Evolutionary conservation across 441 rosid species (phyloP), one percentile per base, ranked within the genome.

Genomic region (Corymbia calophylla): DNA sequence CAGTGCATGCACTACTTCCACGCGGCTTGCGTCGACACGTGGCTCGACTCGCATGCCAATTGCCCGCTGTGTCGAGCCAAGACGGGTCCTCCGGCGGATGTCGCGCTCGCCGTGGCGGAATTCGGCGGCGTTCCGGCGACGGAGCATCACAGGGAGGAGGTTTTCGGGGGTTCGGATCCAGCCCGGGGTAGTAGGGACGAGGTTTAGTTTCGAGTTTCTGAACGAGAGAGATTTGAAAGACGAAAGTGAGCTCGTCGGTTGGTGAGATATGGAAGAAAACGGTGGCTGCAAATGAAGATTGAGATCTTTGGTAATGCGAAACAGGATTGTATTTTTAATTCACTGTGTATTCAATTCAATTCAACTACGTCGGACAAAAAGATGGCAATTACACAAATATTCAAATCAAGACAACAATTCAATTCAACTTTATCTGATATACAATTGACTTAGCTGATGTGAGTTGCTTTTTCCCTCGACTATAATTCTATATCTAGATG

Each of bases 31-130:
- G 92, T 95, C 17, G 94, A 95, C 87, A 88, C 86, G 90, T 94
- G 97, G 96, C 90, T 94, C 9, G 64, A 56, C 53, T 93, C 92
- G 18, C 96, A 93, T 58, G 86, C 94, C 7, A 94, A 87, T 90
- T 95, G 96, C 90, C 96, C 97, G 4, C 94, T 94, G 44, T 94
- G 95, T 88, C 93, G 97, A n/a, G 91, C 94, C 25, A 70, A 86
- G 32, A 68, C 93, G 9, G 16, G 14, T 9, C 87, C 91, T 21
- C 89, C 87, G 8, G 84, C 73, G 4, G 89, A 51, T 8, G 35
- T 86, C 8, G 91, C 53, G 27, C 8, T 89, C 44, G 25, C 91
- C 3, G 5, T 91, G 90, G 89, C 90, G 49, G 90, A 90, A 60
- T 62, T 87, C 4, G 87, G 58, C 21, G 82, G 89, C 5, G 73